Evolutionary conservation across 2,329 filamentous ascomycete genomes (phyloP).

Genomic region (Arthrobotrys entomopaga): DNA sequence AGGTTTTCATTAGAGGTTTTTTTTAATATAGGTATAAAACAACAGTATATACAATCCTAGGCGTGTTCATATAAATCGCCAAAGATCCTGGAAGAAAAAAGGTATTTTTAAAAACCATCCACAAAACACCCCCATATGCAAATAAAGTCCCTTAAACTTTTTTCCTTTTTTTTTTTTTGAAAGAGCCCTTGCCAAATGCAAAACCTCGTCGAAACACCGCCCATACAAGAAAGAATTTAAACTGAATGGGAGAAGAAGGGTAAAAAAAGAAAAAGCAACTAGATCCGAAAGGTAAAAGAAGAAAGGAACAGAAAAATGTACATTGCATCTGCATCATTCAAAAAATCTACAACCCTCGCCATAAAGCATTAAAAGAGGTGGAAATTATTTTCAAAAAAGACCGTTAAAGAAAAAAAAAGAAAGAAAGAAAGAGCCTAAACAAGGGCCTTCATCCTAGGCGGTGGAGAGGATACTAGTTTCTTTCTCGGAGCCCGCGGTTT

Average conservation of each 20-base stretch:
- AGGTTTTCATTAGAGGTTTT: too few species aligned
- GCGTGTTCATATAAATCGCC: background rate
- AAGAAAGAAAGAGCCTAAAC: too few species aligned
- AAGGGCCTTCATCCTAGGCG: background rate
- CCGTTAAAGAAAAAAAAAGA: too few species aligned
- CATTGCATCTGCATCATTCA: constrained; percentile 60
- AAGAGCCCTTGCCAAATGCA: constrained; percentile 12
- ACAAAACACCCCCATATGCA: constrained; percentile 49
- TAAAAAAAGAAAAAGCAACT: constrained; percentile 30
- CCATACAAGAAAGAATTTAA: constrained; percentile 58
- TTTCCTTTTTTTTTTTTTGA: too few species aligned
- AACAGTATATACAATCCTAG: constrained; percentile 12
- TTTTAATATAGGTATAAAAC: too few species aligned
- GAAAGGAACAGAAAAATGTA: constrained; percentile 18
- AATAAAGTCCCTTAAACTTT: constrained; percentile 19
- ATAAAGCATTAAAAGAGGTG: too few species aligned
- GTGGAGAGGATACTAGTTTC: background rate
- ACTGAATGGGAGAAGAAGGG: constrained; percentile 48
- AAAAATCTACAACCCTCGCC: background rate
- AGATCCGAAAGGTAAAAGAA: too few species aligned
- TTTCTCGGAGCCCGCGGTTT: background rate
- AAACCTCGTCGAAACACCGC: constrained; percentile 19
- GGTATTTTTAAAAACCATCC: constrained; percentile 4
- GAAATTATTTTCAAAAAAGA: too few species aligned
- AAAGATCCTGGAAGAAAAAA: background rate